Conservation (phyloP, 176 grass and related monocot genomes). For the Oryza australiensis region DNA sequence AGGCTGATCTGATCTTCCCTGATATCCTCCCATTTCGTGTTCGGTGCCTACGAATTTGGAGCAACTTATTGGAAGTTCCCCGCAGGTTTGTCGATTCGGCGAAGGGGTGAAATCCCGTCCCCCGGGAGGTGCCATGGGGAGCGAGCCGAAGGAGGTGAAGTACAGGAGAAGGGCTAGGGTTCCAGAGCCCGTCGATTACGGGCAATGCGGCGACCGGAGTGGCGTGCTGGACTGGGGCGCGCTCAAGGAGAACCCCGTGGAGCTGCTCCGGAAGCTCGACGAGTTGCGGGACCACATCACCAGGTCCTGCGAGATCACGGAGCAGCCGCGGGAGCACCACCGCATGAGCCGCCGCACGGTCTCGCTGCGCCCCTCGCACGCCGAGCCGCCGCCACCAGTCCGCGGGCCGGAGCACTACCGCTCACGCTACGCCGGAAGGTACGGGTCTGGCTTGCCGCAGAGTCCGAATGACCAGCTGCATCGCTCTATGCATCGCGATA, state of each 20-base stretch:
- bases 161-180: constrained; percentile 36
- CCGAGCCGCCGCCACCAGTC: constrained; percentile 6
- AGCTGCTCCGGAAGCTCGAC: constrained; percentile 81
- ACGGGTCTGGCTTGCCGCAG: constrained; percentile 5
- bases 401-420: constrained; percentile 12
- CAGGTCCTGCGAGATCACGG: constrained; percentile 60
- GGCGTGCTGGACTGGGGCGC: constrained; percentile 43
- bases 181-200: not conserved
- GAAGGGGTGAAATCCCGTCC: not conserved
- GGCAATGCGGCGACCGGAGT: constrained; percentile 34
- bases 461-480: constrained; percentile 29
- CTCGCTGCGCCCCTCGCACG: constrained; percentile 41
- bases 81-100: constrained; percentile 16
- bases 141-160: constrained; percentile 57
- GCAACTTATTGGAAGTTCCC: not conserved
- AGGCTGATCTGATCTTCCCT: too few relatives aligned
- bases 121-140: constrained; percentile 37
- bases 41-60: not conserved
- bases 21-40: not conserved
- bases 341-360: constrained; percentile 23
- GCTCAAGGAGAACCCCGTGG: constrained; percentile 62
- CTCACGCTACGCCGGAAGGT: constrained; percentile 35
- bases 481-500: constrained; percentile 39
- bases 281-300: constrained; percentile 82
- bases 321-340: constrained; percentile 28